Percentiles rank a stretch among this genome's conserved stretches.
Conservation (phyloP, 495 filamentous ascomycete genomes). For the Xanthoparmelia taractica region DNA sequence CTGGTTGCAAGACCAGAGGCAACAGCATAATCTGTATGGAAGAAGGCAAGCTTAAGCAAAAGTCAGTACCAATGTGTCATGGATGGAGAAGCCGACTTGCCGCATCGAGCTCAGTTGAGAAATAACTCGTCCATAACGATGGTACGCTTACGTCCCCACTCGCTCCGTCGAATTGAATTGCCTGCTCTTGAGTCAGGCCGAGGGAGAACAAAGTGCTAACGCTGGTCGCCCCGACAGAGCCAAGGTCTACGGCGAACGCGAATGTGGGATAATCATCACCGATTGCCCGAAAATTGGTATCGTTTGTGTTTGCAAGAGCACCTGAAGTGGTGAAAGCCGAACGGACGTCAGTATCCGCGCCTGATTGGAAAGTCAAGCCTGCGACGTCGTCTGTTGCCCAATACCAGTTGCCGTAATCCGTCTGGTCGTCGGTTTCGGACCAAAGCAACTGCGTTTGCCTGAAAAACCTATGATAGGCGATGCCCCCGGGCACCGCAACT, state of each 20-base stretch:
- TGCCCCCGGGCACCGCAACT: not conserved
- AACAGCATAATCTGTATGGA: constrained; percentile 44
- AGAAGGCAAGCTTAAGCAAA: constrained; percentile 38
- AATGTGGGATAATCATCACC: constrained; percentile 48
- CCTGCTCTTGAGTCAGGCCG: constrained; percentile 45
- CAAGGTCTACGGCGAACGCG: constrained; percentile 46
- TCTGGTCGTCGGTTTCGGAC: constrained; percentile 45
- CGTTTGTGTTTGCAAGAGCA: constrained; percentile 38
- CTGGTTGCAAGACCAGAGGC: constrained; percentile 31
- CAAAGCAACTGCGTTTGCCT: constrained; percentile 46
- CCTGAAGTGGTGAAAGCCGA: constrained; percentile 40
- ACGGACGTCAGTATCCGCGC: constrained; percentile 43
- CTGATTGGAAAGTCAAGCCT: constrained; percentile 43
- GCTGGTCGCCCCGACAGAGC: constrained; percentile 33
- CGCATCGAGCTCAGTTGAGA: constrained; percentile 40
- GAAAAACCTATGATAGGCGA: constrained; percentile 50
- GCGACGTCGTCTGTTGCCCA: constrained; percentile 42
- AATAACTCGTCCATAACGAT: constrained; percentile 51
- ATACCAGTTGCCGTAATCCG: constrained; percentile 55
- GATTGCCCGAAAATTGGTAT: constrained; percentile 48
- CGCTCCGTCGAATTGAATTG: constrained; percentile 46
- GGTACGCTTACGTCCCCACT: constrained; percentile 32
- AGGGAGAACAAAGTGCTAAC: constrained; percentile 45
- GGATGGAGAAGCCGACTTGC: constrained; percentile 24
- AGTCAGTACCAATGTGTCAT: constrained; percentile 4